A percentile compares a stretch with the other conserved stretches of the same genome.
Conservation (phyloP, 352 stramenopile genomes). For the Phytophthora melonis region DNA sequence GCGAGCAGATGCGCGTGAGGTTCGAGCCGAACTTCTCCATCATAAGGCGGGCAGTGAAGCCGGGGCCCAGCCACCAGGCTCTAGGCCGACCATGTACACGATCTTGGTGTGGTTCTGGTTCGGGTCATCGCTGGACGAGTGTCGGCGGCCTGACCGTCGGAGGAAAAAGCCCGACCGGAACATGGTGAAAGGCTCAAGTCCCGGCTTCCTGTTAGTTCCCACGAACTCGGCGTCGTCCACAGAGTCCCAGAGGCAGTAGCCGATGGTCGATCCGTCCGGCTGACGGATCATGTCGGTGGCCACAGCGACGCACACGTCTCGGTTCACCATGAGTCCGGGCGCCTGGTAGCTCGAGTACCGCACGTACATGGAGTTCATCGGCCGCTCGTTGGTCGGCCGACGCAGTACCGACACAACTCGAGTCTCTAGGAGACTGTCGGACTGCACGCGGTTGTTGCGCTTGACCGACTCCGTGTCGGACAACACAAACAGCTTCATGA, state of each 20-base stretch:
- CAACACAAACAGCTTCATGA: slow-evolving; percentile 64
- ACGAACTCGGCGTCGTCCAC: slow-evolving; percentile 50
- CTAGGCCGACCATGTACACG: slow-evolving; percentile 62
- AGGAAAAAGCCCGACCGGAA: slow-evolving; percentile 67
- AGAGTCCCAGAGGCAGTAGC: slow-evolving; percentile 74
- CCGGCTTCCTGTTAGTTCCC: slow-evolving; percentile 20
- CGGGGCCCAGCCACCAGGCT: slow-evolving; percentile 44
- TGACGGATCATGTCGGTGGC: slow-evolving; percentile 49
- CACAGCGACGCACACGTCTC: slow-evolving; percentile 43
- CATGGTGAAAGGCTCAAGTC: slow-evolving; percentile 41
- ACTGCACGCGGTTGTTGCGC: slow-evolving; percentile 56
- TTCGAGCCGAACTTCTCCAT: slow-evolving; percentile 61
- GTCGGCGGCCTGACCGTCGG: slow-evolving; percentile 31
- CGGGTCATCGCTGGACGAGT: slow-evolving; percentile 10
- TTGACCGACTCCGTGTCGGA: slow-evolving; percentile 47
- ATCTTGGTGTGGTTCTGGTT: slow-evolving; percentile 56
- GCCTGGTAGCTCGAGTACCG: slow-evolving; percentile 46
- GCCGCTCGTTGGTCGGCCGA: slow-evolving; percentile 41
- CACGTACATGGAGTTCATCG: slow-evolving; percentile 51
- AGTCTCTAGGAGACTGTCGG: slow-evolving; percentile 58
- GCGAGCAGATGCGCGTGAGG: slow-evolving; percentile 48
- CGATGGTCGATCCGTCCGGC: slow-evolving; percentile 55
- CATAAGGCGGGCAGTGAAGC: slow-evolving; percentile 42
- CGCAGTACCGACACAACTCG: slow-evolving; percentile 52
- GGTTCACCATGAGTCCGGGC: slow-evolving; percentile 49